Conservation (phyloP, 2,329 filamentous ascomycete species). For the Fusarium chaquense region DNA sequence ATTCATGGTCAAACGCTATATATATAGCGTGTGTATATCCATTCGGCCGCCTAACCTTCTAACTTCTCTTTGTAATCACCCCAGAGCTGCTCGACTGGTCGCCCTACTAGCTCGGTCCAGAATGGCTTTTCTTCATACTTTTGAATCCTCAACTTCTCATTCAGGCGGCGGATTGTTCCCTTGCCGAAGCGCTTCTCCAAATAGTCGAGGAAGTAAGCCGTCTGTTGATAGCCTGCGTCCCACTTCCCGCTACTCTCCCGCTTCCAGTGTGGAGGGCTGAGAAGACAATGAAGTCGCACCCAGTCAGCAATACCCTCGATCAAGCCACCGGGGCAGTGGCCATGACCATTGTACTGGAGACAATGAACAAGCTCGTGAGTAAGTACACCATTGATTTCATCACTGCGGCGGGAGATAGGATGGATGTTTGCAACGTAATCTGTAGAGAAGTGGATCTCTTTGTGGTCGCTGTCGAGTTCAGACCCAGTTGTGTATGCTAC, state of each 20-base stretch:
- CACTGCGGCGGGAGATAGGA: conserved; percentile 55
- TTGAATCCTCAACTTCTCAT: conserved; percentile 73
- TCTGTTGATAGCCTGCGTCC: conserved; percentile 91
- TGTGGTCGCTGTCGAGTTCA: conserved; percentile 85
- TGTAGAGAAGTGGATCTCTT: conserved; percentile 90
- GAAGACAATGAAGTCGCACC: conserved; percentile 79
- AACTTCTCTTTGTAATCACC: conserved; percentile 70
- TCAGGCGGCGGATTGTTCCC: conserved; percentile 71
- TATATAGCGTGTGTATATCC: not conserved
- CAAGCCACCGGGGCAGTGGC: conserved; percentile 76
- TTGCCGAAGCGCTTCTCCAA: conserved; percentile 75
- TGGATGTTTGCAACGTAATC: conserved; percentile 72
- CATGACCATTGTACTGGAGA: conserved; percentile 81
- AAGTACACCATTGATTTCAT: conserved; percentile 85
- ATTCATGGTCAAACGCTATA: conserved; percentile 4
- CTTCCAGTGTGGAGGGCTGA: conserved; percentile 88
- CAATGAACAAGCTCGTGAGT: conserved; percentile 96
- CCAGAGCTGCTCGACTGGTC: conserved; percentile 77
- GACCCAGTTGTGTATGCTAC: conserved; percentile 90
- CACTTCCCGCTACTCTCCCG: conserved; percentile 70
- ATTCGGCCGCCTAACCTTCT: conserved; percentile 19
- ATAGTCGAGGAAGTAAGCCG: conserved; percentile 91
- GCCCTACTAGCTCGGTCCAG: conserved; percentile 76
- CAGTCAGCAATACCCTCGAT: conserved; percentile 95
- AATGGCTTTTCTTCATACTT: conserved; percentile 74